phyloP scores from a whole-genome alignment of 257 asterid species.

The Echium plantagineum region DNA sequence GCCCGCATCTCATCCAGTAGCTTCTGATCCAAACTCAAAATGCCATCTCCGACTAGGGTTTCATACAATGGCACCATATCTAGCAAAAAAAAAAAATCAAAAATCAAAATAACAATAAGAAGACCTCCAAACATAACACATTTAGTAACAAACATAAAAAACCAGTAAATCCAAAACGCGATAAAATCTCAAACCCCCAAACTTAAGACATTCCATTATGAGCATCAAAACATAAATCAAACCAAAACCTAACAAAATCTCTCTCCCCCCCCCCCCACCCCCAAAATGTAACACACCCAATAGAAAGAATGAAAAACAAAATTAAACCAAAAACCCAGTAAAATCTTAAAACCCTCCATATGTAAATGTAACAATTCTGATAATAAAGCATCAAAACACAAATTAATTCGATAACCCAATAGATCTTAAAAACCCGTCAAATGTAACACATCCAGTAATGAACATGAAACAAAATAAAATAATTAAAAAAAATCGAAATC shows the following conservation, averaged over 20 bases:
- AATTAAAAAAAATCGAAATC: background rate
- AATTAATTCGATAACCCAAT: too few relatives aligned
- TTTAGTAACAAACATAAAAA: too few relatives aligned
- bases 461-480: background rate
- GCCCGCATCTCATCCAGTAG: constrained; percentile 60
- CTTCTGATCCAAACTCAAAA: constrained; percentile 55
- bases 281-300: background rate
- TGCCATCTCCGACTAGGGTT: constrained; percentile 52
- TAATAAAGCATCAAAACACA: too few relatives aligned
- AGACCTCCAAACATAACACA: too few relatives aligned
- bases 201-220: background rate
- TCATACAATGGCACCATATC: constrained; percentile 82
- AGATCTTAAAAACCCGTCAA: too few relatives aligned
- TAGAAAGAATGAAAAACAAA: too few relatives aligned
- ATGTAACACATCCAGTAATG: background rate
- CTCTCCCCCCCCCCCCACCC: too few relatives aligned
- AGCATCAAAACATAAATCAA: too few relatives aligned
- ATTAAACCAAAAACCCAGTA: too few relatives aligned
- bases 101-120: background rate
- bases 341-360: too few relatives aligned
- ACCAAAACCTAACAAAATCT: too few relatives aligned
- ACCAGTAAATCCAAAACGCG: background rate
- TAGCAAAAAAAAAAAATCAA: constrained; percentile 12
- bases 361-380: too few relatives aligned
- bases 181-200: background rate